Base-by-base conservation (phyloP, 768 basidiomycete genomes). In the Mycena belliarum region DNA sequence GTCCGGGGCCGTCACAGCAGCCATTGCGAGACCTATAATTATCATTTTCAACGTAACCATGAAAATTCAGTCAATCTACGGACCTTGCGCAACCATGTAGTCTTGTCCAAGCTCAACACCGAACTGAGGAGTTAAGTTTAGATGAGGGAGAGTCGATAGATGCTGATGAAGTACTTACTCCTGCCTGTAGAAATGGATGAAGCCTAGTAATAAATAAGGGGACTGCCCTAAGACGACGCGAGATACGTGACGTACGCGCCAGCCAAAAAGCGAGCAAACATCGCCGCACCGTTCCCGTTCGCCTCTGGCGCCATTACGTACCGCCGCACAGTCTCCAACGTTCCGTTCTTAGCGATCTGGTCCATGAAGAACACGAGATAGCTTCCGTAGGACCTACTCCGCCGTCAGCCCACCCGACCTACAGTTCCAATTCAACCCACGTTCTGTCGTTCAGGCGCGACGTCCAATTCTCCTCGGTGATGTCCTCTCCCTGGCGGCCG, bases 381-480 rank as follows among this genome's bases (percentile, higher is more conserved):
- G 15, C 55, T 56, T 1, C 50, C 62, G 26, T 63, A 63, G 0
- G 62, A 57, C 21, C 62, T 63, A 23, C 0, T 16, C 11, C 0
- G 6, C 3, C 0, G 33, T 55, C 18, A 51, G 28, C 20, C 26
- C 7, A 18, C 41, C 41, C 9, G 4, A 35, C 51, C 8, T 8
- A 33, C 6, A 33, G 15, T 32, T 14, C 4, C 12, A 14, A 4
- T 6, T 32, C 6, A 12, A 8, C 44, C n/a, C n/a, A 79, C 78
- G 69, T 70, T 28, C 66, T 70, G 29, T 77, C 65, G 1, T 76
- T 76, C 4, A 79, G 49, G 23, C 69, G 72, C 15, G 70, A 53
- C 1, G 69, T 68, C 70, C 77, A 76, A 58, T 75, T 75, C 29
- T 62, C 44, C 5, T 63, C 59, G 2, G 65, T 68, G 16, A 78